Base-by-base conservation (phyloP, 768 basidiomycete species). In the Pisolithus sp. region DNA sequence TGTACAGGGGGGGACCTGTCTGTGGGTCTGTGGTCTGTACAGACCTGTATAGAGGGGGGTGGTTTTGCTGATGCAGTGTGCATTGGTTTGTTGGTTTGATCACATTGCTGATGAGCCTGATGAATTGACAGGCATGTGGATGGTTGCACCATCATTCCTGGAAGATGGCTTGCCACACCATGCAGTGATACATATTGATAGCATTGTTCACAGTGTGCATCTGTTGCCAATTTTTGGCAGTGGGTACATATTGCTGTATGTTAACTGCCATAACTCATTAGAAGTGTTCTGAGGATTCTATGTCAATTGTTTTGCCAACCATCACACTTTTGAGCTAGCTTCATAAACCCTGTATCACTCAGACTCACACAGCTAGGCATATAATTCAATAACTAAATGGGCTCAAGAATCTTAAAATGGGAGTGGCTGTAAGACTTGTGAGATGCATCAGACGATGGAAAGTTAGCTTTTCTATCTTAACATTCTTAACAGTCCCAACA, bases 241-340 rank as follows among this genome's bases (percentile, higher is more conserved):
- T 1, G 34, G 46, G 1, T 37, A 39, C 1, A 24, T 68, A 1
- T 62, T 63, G 0, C 53, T 17, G 36, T 34, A 15, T 10, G 30
- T 47, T 12, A 18, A 26, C 36, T 47, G 24, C 31, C 31, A 47
- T 34, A 52, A 62, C 52, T 48, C 62, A 0, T 44, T 69, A 0
- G 60, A 67, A 34, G 26, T 40, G 2, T 67, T 61, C 40, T 5
- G 59, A 10, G 15, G 46, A 0, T 71, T 58, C 45, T 68, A 61
- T 44, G 55, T 71, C 2, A 71, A 69, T 49, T 56, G 40, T 2
- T 68, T 60, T 42, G 53, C 60, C 17, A 68, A 71, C 36, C 66
- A 70, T 53, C 70, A 71, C 53, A 50, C 55, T 12, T 50, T 44
- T 23, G 43, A 51, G 40, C 20, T 54, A 10, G 30, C 30, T 9